phyloP scores from a whole-genome alignment of 108 stramenopile species.

The Bacterosira constricta region DNA sequence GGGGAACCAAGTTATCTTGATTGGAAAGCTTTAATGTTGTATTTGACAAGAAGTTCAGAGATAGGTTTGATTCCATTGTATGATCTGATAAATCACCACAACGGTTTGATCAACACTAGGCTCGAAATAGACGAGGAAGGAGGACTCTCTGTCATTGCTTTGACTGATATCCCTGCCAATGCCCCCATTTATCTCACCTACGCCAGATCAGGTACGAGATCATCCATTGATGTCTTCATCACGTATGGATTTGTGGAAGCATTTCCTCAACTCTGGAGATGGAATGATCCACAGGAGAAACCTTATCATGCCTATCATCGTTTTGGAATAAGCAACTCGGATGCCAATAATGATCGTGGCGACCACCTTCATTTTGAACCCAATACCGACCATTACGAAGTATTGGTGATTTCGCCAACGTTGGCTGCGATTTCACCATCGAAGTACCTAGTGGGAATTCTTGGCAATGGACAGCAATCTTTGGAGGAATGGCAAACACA shows the following conservation, averaged over 20 bases:
- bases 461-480: slow-evolving; percentile 39
- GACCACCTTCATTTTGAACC: slow-evolving; percentile 10
- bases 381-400: slow-evolving; percentile 36
- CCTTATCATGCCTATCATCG: slow-evolving; percentile 19
- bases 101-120: slow-evolving; percentile 42
- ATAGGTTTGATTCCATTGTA: slow-evolving; percentile 41
- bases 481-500: slow-evolving; percentile 29
- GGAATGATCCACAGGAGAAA: slow-evolving; percentile 4
- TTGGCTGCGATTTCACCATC: slow-evolving; percentile 39
- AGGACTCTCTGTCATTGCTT: slow-evolving; percentile 32
- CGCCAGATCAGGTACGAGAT: slow-evolving; percentile 35
- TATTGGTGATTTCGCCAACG: slow-evolving; percentile 35
- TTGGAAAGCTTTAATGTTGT: slow-evolving; percentile 32
- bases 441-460: slow-evolving; percentile 14
- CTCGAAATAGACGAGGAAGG: slow-evolving; percentile 17
- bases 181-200: slow-evolving; percentile 47
- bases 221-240: slow-evolving; percentile 29
- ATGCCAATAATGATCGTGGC: not conserved
- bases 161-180: slow-evolving; percentile 24
- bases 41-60: slow-evolving; percentile 35
- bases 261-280: slow-evolving; percentile 51
- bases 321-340: slow-evolving; percentile 12
- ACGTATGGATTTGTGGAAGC: slow-evolving; percentile 53
- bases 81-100: slow-evolving; percentile 56
- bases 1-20: not conserved